phyloP scores from a whole-genome alignment of 148 eudicot species.

The Rhododendron ovatum region DNA sequence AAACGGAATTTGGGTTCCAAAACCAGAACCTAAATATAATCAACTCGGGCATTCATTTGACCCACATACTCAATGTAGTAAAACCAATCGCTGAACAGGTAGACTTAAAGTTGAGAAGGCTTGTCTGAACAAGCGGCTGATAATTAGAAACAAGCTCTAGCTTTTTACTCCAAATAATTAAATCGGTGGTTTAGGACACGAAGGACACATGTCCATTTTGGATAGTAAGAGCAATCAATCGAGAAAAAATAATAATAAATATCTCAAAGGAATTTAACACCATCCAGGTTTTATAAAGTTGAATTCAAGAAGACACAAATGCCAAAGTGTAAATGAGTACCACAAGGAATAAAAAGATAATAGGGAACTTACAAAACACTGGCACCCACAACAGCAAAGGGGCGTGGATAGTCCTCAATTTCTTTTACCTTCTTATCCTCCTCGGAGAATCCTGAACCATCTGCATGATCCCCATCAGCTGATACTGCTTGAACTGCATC shows the following conservation, averaged over 20 bases:
- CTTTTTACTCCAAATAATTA: neutral
- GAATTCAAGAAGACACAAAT: neutral
- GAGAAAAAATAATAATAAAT: neutral
- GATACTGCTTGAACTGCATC: slow-evolving; percentile 23
- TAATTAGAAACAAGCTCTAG: neutral
- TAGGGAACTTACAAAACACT: slow-evolving; percentile 76
- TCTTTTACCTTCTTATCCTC: slow-evolving; percentile 45
- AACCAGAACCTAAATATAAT: neutral
- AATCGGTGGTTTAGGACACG: neutral
- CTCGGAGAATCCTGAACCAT: slow-evolving; percentile 21
- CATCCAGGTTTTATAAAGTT: neutral
- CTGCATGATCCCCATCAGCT: slow-evolving; percentile 20
- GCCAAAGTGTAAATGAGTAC: neutral
- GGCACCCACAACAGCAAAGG: slow-evolving; percentile 84
- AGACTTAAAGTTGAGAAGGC: neutral
- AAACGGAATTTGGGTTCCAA: neutral
- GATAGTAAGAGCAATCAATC: neutral
- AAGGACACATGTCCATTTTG: neutral
- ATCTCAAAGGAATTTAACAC: neutral
- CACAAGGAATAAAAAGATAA: neutral
- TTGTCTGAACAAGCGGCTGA: neutral
- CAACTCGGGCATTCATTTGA: neutral
- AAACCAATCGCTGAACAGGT: neutral
- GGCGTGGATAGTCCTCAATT: slow-evolving; percentile 84
- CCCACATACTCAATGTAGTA: neutral